A percentile compares a stretch with the other conserved stretches of the same genome.
Conservation (phyloP, 495 filamentous ascomycete genomes). For the Halenospora varia region DNA sequence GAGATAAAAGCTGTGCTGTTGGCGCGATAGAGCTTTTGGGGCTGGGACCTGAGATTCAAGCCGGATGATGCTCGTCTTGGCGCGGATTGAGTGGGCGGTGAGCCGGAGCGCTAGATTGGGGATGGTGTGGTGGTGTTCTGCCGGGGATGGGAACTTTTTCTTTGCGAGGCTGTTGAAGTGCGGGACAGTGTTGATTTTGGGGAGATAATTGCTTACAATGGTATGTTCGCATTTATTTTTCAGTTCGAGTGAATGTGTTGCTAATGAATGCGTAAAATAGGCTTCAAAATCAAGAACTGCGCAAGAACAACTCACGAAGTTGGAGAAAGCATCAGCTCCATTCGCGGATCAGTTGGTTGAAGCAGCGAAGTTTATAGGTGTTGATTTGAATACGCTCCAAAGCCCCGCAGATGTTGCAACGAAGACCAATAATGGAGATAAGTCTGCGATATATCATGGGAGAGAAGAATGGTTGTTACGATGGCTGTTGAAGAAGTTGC, state of each 20-base stretch:
- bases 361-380: slow-evolving; percentile 25
- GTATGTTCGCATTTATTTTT: background rate
- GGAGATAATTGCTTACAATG: background rate
- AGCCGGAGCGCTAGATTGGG: background rate
- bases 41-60: background rate
- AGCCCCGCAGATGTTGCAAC: slow-evolving; percentile 31
- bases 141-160: background rate
- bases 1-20: background rate
- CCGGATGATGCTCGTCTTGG: background rate
- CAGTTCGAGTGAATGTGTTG: background rate
- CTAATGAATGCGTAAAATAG: slow-evolving; percentile 5
- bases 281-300: slow-evolving; percentile 22
- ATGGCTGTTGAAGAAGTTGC: slow-evolving; percentile 63
- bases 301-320: slow-evolving; percentile 20
- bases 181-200: background rate
- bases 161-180: background rate
- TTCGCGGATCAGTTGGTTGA: slow-evolving; percentile 25
- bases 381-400: slow-evolving; percentile 12
- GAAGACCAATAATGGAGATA: slow-evolving; percentile 27
- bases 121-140: background rate
- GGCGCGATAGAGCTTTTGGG: background rate
- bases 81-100: background rate
- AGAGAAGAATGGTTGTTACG: slow-evolving; percentile 64
- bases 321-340: slow-evolving; percentile 23
- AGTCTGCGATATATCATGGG: slow-evolving; percentile 21